These are phyloP conservation scores for Coelastrella sp. DNA, from an alignment of 139 green algal species.

Conservation along the genomic window DNA sequence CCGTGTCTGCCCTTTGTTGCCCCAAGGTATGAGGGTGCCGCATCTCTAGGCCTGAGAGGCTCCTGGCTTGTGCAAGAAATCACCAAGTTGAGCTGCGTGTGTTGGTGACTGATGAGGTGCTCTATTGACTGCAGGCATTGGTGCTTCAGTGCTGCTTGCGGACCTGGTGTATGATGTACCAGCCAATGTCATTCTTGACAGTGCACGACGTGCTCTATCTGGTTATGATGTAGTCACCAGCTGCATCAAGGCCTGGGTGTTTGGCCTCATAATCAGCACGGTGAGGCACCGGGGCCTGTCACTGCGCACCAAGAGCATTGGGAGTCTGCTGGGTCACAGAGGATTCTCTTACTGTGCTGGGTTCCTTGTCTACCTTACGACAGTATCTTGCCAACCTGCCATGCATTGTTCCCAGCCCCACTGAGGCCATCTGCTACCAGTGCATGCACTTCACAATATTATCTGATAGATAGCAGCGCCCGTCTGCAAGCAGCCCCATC, in stretches of 20 bases:
- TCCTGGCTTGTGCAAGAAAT: background rate
- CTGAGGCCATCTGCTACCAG: background rate
- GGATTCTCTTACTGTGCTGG: background rate
- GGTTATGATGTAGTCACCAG: slow-evolving; percentile 91
- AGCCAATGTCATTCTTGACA: slow-evolving; percentile 97
- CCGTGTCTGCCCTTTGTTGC: too few species aligned
- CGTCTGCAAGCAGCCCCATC: too few species aligned
- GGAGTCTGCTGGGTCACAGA: background rate
- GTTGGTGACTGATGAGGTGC: background rate
- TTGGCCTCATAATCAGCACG: slow-evolving; percentile 89
- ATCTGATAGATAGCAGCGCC: too few species aligned
- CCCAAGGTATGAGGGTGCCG: background rate
- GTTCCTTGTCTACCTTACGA: background rate
- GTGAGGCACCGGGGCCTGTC: slow-evolving; percentile 52
- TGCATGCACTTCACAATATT: background rate
- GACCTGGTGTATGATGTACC: slow-evolving; percentile 94
- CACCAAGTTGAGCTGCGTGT: background rate
- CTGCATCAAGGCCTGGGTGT: slow-evolving; percentile 95
- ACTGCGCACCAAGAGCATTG: background rate
- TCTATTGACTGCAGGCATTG: slow-evolving; percentile 77
- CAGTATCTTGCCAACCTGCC: background rate
- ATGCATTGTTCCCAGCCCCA: background rate
- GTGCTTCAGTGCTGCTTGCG: slow-evolving; percentile 88
- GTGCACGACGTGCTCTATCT: slow-evolving; percentile 79
- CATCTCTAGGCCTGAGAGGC: background rate